Evolutionary conservation across 306 rosid genomes (phyloP).

Genomic region (Dalbergia cochinchinensis): DNA sequence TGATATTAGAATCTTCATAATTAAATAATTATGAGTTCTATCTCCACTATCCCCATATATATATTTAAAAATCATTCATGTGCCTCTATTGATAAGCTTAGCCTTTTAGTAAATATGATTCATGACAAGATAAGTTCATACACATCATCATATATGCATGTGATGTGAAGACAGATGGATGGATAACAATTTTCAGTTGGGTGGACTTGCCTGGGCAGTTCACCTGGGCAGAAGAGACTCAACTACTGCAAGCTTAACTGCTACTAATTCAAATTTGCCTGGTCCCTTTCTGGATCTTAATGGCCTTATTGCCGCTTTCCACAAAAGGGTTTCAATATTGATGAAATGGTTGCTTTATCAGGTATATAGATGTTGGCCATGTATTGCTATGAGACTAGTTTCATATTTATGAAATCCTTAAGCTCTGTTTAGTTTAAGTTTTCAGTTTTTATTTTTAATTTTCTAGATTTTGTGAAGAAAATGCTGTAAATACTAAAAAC

Average conservation of each 20-base stretch:
- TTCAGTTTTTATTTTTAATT: too few relatives aligned
- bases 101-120: too few relatives aligned
- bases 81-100: too few relatives aligned
- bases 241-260: conserved; percentile 52
- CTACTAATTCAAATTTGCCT: conserved; percentile 53
- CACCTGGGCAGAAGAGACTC: conserved; percentile 67
- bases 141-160: not conserved
- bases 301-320: conserved; percentile 50
- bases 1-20: too few relatives aligned
- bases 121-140: too few relatives aligned
- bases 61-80: too few relatives aligned
- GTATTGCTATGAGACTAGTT: not conserved
- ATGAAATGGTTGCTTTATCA: conserved; percentile 55
- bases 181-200: conserved; percentile 40
- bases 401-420: too few relatives aligned
- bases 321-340: conserved; percentile 51
- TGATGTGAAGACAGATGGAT: not conserved
- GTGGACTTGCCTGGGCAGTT: conserved; percentile 57
- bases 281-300: conserved; percentile 44
- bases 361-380: not conserved
- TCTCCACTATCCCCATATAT: too few relatives aligned
- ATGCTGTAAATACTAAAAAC: too few relatives aligned
- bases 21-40: too few relatives aligned
- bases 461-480: too few relatives aligned
- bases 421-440: too few relatives aligned